Evolutionary conservation across 768 basidiomycete genomes (phyloP), one percentile per base, ranked within the genome.

Genomic region (Holtermanniella nyarrowii): DNA sequence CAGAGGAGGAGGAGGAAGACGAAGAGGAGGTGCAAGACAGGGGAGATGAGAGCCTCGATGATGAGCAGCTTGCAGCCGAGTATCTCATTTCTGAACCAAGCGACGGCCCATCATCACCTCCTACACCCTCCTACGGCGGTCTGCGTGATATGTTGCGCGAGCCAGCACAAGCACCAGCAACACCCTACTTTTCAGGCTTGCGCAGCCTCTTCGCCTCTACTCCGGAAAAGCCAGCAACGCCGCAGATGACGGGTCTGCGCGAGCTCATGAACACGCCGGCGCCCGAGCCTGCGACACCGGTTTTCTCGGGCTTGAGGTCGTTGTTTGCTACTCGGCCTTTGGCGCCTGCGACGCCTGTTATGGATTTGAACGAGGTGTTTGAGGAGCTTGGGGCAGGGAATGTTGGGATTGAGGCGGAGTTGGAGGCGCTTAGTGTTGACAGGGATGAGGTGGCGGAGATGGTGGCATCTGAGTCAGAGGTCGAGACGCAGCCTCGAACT

Each of bases 111-210:
- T 37, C 48, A 23, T 45, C 46, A 41, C 51, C 59, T 26, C 37
- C 54, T 3, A 59, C 57, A 4, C 60, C 58, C 1, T 53, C 57
- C 1, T 61, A 50, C 44, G 52, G 43, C 10, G 60, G 60, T 5
- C 21, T 62, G 13, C 44, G 46, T 42, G 42, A 50, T 22, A 54
- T 57, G 54, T 42, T 57, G 27, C 18, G 18, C 11, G 37, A 47
- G n/a, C 50, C 42, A 11, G 42, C 48, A 39, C 39, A 21, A 1
- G 49, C 52, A 26, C 49, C 61, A 4, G 60, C 58, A 24, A 68
- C 66, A 26, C 66, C 66, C 10, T 55, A 57, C 44, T 43, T 66
- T 48, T 44, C 50, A 14, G 64, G 57, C 43, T 43, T 66, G 25
- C 27, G 48, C 14, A 45, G 37, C 3, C 46, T 63, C 18, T 66